Base-by-base conservation (phyloP, 2,329 filamentous ascomycete species). In the Cladorrhinum sp. region DNA sequence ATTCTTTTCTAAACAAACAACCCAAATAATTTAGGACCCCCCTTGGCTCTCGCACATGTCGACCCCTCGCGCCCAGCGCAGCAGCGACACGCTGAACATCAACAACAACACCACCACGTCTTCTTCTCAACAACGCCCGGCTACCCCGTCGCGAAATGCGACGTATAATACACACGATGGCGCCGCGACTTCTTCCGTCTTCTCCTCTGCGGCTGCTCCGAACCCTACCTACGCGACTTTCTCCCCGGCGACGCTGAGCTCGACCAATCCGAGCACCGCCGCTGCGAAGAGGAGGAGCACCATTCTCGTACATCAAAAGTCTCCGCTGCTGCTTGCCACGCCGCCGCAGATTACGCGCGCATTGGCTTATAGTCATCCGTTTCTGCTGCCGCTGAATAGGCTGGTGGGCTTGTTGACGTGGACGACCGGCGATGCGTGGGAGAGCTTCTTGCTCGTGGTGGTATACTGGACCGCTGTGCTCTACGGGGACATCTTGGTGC, bases 301-400 rank as follows among this genome's bases (percentile, higher is more conserved):
- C 60, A 93, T 99, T 68, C 86, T 98, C 68, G 93, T 99, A 20
- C 93, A 98, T 75, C 94, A 96, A 74, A 99, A 98, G 77, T 96
- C 92, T 16, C 95, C 95, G 10, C 78, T 99, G 51, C 83, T 99
- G 18, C 88, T 96, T 62, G 92, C 94, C 16, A 99, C 95, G 9
- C 95, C 95, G 49, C 95, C 95, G 1, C 91, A 96, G 72, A 89
- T 99, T 73, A 99, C 95, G 2, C 86, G 95, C 68, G 93, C 94
- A 14, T 82, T 99, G 62, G 94, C 94, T 65, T 97, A 98, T 74
- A 96, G 93, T 65, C 94, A 99, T 73, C 93, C 95, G 0, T 98
- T 97, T 73, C 81, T 99, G 7, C 80, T 96, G 7, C 92, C 93
- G 5, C 79, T 98, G 60, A 98, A 97, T 74, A 90, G 89, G 71